Conservation (phyloP, 257 asterid genomes). For the Solanum dulcamara region DNA sequence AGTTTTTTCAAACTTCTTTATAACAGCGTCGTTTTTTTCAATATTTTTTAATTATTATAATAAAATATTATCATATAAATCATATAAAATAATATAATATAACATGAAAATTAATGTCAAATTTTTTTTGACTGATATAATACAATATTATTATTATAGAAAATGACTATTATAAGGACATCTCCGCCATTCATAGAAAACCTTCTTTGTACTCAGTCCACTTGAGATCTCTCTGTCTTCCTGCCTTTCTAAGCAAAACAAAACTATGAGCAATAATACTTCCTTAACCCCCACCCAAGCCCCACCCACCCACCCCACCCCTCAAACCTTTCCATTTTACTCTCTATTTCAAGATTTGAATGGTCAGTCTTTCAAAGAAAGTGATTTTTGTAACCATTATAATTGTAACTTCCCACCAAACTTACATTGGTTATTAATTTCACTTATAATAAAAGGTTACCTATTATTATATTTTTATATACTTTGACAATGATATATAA, state of each 20-base stretch:
- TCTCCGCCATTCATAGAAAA: neutral
- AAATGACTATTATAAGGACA: neutral
- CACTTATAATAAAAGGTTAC: neutral
- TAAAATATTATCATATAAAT: neutral
- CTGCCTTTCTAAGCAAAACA: neutral
- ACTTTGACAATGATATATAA: neutral
- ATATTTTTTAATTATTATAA: neutral
- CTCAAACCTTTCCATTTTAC: neutral
- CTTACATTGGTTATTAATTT: neutral
- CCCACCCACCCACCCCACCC: neutral
- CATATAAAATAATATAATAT: neutral
- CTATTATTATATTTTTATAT: neutral
- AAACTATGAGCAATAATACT: neutral
- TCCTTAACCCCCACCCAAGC: neutral
- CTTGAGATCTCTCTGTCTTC: neutral
- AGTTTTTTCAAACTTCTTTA: neutral
- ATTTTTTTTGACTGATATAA: neutral
- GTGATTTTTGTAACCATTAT: neutral
- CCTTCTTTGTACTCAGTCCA: neutral
- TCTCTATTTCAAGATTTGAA: neutral
- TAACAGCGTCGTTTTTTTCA: neutral
- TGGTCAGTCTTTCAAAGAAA: neutral
- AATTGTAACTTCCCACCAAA: constrained; percentile 12
- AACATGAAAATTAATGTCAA: neutral
- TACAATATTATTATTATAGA: neutral